Evolutionary conservation across 805 yeast species (phyloP), one percentile per base, ranked within the genome.

Genomic region (Cyberlindnera veronae): DNA sequence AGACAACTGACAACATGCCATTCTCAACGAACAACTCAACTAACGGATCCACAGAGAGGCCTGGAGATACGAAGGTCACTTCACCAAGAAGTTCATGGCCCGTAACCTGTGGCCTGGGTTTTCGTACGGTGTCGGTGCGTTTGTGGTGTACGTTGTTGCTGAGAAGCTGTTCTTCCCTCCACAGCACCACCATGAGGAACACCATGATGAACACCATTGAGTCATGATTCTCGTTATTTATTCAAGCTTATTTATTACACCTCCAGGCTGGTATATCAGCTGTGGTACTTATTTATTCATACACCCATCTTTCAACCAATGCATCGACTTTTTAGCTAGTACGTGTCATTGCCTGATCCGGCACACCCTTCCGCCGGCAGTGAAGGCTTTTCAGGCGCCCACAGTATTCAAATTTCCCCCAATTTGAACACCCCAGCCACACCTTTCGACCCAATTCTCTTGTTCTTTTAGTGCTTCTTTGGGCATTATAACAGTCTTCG

Each of bases 31-130:
- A 27, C 36, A 22, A 27, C 29, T 16, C 28, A 16, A 27, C 24
- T 17, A 23, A 17, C 20, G n/a, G n/a, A 9, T 17, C 11, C 5
- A 31, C 49, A 81, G 95, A 73, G 95, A 86, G 61, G 93, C 95
- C 34, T 86, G 95, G 95, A 81, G 95, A 72, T 83, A 79, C 65
- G 81, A 79, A 56, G 95, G 93, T 44, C 85, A 80, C 38, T 87
- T 87, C 68, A 72, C 84, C 39, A 77, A 87, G 53, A 64, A 66
- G 36, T 78, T 81, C 64, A 71, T 93, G 53, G 81, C 78, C 62
- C 79, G 72, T 55, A 79, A 79, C 42, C 72, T 85, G 13, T 76
- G 87, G 57, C 95, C 95, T 4, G 95, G 95, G 3, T 71, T 86
- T 36, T 85, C 87, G 22, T 71, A 81, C 30, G 95, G 90, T 20